Base-by-base conservation (phyloP, 1,139 yeast species). In the Yamadazyma oceani region DNA sequence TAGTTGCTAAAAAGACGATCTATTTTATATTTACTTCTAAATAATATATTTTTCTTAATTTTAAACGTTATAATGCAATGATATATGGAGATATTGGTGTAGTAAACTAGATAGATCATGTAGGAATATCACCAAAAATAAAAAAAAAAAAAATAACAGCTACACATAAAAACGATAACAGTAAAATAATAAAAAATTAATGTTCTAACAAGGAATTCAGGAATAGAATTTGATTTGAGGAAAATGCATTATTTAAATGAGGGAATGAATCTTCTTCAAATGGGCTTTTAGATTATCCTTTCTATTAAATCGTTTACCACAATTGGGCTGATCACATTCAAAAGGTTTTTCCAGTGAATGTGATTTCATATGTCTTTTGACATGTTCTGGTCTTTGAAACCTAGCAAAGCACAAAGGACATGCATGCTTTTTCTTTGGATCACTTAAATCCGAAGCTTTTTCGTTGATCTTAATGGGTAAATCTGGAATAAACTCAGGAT, bases 351-450 rank as follows among this genome's bases (percentile, higher is more conserved):
- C 96, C 23, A 87, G 80, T 3, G 94, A 82, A 61, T 90, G 97
- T 22, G 88, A 80, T 52, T 94, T 75, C 78, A 85, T 71, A 58
- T 90, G 97, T 54, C 97, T 74, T 57, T 88, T 86, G 39, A 90
- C 87, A 66, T 92, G 96, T 54, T 92, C 96, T 25, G 94, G 90
- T 43, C 97, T 73, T 57, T 87, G 90, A 69, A 90, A 90, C 37
- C 78, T 62, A 35, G 83, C 76, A 37, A 76, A 78, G 52, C 95
- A 82, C 43, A 88, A 69, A n/a, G 85, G 83, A 66, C 97, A 89
- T 48, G 74, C 74, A 60, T 85, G 90, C 36, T 72, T 69, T 57
- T 80, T 81, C 48, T 79, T 82, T 36, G 83, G 84, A 50, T 75
- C 80, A 33, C 57, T 60, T n/a, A 58, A 48, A 29, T 43, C 42